Evolutionary conservation across 495 filamentous ascomycete species (phyloP).

Genomic region (Penicillium manginii): DNA sequence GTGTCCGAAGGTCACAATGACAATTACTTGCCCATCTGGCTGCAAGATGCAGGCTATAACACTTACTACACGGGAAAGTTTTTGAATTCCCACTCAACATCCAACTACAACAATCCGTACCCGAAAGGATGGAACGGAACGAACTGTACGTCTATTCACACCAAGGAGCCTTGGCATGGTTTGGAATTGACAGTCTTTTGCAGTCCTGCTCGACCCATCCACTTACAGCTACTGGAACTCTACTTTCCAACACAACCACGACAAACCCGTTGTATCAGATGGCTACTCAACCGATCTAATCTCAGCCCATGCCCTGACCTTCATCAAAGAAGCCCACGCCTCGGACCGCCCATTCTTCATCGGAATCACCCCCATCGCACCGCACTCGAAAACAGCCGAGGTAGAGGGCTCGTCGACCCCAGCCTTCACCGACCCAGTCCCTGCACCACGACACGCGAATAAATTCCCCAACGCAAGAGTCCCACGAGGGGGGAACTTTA

Average conservation of each 20-base stretch:
- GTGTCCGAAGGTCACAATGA: conserved; percentile 59
- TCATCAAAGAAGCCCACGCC: background rate
- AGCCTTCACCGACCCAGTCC: background rate
- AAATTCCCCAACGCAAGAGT: conserved; percentile 12
- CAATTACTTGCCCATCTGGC: conserved; percentile 63
- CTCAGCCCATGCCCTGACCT: conserved; percentile 34
- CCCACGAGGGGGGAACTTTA: conserved; percentile 16
- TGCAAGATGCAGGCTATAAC: conserved; percentile 61
- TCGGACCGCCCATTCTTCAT: conserved; percentile 56
- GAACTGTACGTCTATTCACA: background rate
- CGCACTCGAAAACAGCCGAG: conserved; percentile 56
- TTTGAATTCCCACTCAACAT: conserved; percentile 57
- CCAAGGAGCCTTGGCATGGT: background rate
- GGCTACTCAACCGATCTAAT: background rate
- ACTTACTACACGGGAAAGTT: conserved; percentile 70
- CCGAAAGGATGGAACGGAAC: background rate
- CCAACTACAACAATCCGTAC: conserved; percentile 46
- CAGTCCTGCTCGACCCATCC: conserved; percentile 61
- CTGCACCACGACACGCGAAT: conserved; percentile 10
- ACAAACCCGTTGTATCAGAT: conserved; percentile 37
- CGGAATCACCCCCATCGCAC: conserved; percentile 59
- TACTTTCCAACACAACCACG: conserved; percentile 59
- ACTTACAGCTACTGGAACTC: conserved; percentile 66
- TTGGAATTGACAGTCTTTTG: conserved; percentile 41
- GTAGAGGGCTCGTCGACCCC: background rate